Conservation (phyloP, 75 land plant genomes). For the Selaginella tamariscina region DNA sequence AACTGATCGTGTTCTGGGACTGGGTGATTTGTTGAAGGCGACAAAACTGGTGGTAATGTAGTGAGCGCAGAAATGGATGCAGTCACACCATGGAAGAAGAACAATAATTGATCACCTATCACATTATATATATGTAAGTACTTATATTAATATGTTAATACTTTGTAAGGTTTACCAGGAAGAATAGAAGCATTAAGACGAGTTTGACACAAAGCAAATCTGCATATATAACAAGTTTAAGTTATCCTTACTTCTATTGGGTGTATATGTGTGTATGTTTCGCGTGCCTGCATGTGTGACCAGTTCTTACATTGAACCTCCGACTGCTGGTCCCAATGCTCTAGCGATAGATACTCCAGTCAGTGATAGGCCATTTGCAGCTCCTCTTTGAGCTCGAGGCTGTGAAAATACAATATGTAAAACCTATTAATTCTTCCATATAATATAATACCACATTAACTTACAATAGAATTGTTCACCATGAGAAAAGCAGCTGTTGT, state of each 20-base stretch:
- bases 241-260: not conserved
- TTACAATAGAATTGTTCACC: not conserved
- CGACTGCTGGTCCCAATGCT: conserved; percentile 1
- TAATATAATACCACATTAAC: not conserved
- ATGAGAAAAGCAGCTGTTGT: not conserved
- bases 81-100: too few relatives aligned
- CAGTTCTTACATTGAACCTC: not conserved
- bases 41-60: too few relatives aligned
- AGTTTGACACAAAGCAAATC: not conserved
- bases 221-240: not conserved
- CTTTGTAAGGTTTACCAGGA: not conserved
- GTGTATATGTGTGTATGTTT: too few relatives aligned
- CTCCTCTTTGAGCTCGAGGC: not conserved
- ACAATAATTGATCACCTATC: not conserved
- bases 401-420: not conserved
- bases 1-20: too few relatives aligned
- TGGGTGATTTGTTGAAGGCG: too few relatives aligned
- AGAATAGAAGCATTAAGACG: not conserved
- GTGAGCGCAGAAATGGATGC: too few relatives aligned
- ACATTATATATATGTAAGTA: not conserved
- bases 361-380: conserved; percentile 4
- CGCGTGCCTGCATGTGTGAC: not conserved
- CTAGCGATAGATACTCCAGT: not conserved
- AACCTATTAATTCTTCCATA: not conserved
- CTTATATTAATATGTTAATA: not conserved